A percentile compares a stretch with the other conserved stretches of the same genome.
Conservation (phyloP, 306 rosid genomes). For the Malus fusca region DNA sequence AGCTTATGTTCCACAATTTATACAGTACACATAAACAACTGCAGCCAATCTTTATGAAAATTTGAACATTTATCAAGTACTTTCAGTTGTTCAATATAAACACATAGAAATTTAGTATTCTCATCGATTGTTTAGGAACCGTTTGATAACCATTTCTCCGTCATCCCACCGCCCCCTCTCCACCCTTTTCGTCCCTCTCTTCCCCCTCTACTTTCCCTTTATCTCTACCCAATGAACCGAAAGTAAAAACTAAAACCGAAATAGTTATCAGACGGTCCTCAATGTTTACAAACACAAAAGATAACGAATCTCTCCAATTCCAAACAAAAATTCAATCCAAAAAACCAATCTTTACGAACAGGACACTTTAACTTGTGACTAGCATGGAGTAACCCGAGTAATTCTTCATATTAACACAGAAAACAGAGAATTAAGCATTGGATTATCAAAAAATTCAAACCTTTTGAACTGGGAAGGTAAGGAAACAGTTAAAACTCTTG, state of each 20-base stretch:
- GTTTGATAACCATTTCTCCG: background rate
- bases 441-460: background rate
- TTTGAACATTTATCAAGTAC: background rate
- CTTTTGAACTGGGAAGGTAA: background rate
- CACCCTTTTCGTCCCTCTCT: background rate
- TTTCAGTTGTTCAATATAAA: background rate
- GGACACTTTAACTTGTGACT: background rate
- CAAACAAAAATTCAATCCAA: background rate
- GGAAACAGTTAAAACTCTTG: background rate
- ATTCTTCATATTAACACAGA: background rate
- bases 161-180: background rate
- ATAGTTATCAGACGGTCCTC: background rate
- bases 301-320: background rate
- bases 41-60: background rate
- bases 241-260: background rate
- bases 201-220: background rate
- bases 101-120: background rate
- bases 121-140: background rate
- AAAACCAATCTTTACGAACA: background rate
- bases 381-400: background rate
- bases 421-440: background rate
- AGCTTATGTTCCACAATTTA: background rate
- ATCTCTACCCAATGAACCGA: background rate
- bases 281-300: background rate
- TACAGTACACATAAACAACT: background rate